Conservation (phyloP, 768 basidiomycete species). For the Psilocybe tampanensis region DNA sequence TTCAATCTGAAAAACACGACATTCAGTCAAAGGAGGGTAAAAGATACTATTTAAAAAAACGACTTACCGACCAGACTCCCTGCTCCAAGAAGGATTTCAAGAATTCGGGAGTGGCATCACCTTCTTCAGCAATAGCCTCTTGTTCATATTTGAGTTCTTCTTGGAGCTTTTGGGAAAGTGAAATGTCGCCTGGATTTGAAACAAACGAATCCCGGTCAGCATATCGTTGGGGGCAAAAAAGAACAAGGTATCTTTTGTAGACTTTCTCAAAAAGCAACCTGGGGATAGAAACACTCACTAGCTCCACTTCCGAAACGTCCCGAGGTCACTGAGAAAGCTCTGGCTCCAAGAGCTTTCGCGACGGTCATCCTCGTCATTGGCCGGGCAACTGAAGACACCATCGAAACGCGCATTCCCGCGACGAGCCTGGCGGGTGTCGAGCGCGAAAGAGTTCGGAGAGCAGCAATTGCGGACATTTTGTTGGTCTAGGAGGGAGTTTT, state of each 20-base stretch:
- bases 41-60: background rate
- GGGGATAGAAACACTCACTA: conserved; percentile 30
- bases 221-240: background rate
- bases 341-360: conserved; percentile 25
- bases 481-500: background rate
- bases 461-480: conserved; percentile 64
- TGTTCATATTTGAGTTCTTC: conserved; percentile 89
- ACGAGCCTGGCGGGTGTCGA: conserved; percentile 40
- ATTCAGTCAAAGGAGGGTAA: background rate
- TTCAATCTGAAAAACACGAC: conserved; percentile 54
- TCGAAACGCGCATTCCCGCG: conserved; percentile 31
- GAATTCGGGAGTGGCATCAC: conserved; percentile 63
- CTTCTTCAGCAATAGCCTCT: conserved; percentile 45
- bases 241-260: too few species aligned
- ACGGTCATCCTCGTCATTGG: conserved; percentile 15
- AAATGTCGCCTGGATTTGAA: conserved; percentile 59
- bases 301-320: conserved; percentile 46
- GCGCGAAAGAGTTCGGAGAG: conserved; percentile 57
- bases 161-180: conserved; percentile 71
- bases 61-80: conserved; percentile 78
- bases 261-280: background rate
- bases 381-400: conserved; percentile 22
- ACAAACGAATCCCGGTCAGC: conserved; percentile 5
- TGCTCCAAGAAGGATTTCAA: conserved; percentile 71
- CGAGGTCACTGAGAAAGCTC: conserved; percentile 51